Base-by-base conservation (phyloP, 768 basidiomycete genomes). In the Russula griseocarnosa region DNA sequence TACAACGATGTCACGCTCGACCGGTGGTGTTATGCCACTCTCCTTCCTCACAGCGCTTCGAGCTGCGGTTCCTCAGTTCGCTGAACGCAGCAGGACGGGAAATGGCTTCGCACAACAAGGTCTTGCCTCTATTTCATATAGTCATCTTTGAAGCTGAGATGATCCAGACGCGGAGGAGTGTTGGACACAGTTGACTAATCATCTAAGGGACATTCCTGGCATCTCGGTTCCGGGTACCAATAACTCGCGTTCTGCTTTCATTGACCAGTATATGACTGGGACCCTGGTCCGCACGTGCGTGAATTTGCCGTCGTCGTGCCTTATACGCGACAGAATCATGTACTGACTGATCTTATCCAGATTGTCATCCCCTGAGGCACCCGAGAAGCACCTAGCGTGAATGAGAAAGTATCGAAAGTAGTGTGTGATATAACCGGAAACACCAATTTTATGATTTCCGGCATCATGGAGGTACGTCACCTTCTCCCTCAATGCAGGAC, bases 381-480 rank as follows among this genome's bases (percentile, higher is more conserved):
- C 88, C 0, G 88, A 92, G 97, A 99, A 71, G 77, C 83, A 0
- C 70, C 86, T 6, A 83, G 86, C 9, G 73, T 85, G 2, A 75
- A 81, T 0, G 78, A 72, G 70, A 83, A 81, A 28, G 86, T 94
- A 16, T 81, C 93, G 55, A 96, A 98, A 74, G 77, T 98, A 28
- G 90, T 92, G 67, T 98, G 96, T 72, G 96, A 96, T 73, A 99
- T 99, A 71, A 82, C 81, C n/a, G 77, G 78, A 53, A 79, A 79
- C 30, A 98, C 95, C 18, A 98, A 95, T 74, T 96, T 86, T 72
- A 87, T 99, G 86, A 79, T 87, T 53, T 80, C 82, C 26, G 95
- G 96, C 0, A 90, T 99, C 69, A 79, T 81, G 79, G 88, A 88
- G 66, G 82, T 76, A 13, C 73, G 54, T 28, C 44, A 7, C 30